Evolutionary conservation across 1,139 yeast genomes (phyloP).

Genomic region (Kodamaea ohmeri): DNA sequence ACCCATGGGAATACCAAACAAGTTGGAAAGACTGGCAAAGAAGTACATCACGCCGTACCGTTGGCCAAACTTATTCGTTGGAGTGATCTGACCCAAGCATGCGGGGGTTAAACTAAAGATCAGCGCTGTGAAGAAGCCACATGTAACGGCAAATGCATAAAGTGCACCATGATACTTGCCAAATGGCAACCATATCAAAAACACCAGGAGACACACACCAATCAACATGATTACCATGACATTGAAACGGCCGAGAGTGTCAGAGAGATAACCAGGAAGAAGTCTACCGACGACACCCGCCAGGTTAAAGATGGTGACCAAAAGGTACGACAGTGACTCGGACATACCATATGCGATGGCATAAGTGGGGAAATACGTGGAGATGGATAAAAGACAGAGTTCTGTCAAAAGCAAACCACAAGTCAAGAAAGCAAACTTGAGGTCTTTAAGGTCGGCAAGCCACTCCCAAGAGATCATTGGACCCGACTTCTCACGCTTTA

Average conservation of each 20-base stretch:
- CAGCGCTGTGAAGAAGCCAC: conserved; percentile 30
- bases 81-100: conserved; percentile 41
- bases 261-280: conserved; percentile 40
- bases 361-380: conserved; percentile 45
- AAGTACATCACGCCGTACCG: conserved; percentile 41
- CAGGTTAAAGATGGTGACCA: conserved; percentile 41
- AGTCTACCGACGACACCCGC: conserved; percentile 40
- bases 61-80: conserved; percentile 38
- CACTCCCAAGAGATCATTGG: conserved; percentile 4
- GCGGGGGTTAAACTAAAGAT: conserved; percentile 40
- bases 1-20: conserved; percentile 45
- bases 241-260: conserved; percentile 38
- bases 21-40: conserved; percentile 39
- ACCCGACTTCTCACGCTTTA: conserved; percentile 3
- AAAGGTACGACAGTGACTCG: conserved; percentile 35
- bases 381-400: conserved; percentile 49
- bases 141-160: conserved; percentile 36
- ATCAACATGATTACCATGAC: conserved; percentile 37
- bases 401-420: conserved; percentile 49
- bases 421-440: conserved; percentile 28
- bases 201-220: conserved; percentile 31
- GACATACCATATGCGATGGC: conserved; percentile 40
- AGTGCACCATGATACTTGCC: conserved; percentile 31
- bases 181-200: conserved; percentile 40
- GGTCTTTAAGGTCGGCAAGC: conserved; percentile 19